Evolutionary conservation across 208 protist species (phyloP).

Genomic region (Acanthamoeba lenticulata): DNA sequence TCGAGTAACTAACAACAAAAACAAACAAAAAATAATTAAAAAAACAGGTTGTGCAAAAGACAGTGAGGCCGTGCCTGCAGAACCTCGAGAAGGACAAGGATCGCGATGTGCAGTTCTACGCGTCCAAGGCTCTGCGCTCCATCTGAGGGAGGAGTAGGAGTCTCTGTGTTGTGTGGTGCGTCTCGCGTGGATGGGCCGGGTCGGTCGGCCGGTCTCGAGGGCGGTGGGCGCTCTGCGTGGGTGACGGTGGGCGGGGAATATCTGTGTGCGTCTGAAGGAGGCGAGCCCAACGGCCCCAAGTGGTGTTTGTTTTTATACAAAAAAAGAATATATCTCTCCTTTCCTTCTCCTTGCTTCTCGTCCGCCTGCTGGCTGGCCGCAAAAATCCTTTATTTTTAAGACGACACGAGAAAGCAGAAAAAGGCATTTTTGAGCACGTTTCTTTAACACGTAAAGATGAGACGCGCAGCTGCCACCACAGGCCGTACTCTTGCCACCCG

Average conservation of each 20-base stretch:
- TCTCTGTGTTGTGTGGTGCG: neutral
- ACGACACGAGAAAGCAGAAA: neutral
- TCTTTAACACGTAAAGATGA: too few species aligned
- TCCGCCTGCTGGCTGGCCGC: too few species aligned
- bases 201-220: too few species aligned
- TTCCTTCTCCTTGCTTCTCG: too few species aligned
- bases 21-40: too few species aligned
- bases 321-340: too few species aligned
- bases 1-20: conserved; percentile 4
- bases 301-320: too few species aligned
- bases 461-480: neutral
- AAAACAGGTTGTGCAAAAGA: conserved; percentile 60
- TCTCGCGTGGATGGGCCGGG: neutral
- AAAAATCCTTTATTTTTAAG: too few species aligned
- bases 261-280: too few species aligned
- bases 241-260: too few species aligned
- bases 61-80: conserved; percentile 83
- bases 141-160: neutral
- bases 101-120: conserved; percentile 89
- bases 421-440: too few species aligned
- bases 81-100: conserved; percentile 84
- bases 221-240: too few species aligned
- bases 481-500: neutral
- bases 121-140: conserved; percentile 78
- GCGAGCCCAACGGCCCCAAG: neutral